Conservation (phyloP, 768 basidiomycete species). For the Amanita phalloides region DNA sequence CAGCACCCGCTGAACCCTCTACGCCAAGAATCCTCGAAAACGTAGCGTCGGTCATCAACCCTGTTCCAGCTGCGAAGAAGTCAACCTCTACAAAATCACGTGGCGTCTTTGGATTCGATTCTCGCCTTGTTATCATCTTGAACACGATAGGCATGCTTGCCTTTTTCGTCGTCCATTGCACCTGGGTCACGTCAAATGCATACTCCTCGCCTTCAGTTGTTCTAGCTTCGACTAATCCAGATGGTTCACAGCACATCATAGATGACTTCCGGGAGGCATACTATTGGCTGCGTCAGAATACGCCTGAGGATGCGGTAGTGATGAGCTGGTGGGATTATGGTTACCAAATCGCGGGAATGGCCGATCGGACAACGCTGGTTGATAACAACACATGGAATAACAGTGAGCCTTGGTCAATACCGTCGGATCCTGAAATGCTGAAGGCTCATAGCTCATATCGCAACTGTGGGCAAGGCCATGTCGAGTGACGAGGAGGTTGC, state of each 20-base stretch:
- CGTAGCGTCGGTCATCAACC: slow-evolving; percentile 24
- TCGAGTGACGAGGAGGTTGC: slow-evolving; percentile 87
- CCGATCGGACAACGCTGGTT: slow-evolving; percentile 89
- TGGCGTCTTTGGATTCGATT: slow-evolving; percentile 82
- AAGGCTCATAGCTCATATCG: slow-evolving; percentile 73
- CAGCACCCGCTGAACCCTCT: slow-evolving; percentile 19
- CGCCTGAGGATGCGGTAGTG: slow-evolving; percentile 81
- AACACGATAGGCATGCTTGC: slow-evolving; percentile 70
- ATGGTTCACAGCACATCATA: slow-evolving; percentile 90
- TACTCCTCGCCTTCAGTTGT: slow-evolving; percentile 99
- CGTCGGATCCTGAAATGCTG: background rate
- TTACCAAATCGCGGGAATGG: slow-evolving; percentile 99
- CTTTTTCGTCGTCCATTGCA: slow-evolving; percentile 94
- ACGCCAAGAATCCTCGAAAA: slow-evolving; percentile 27
- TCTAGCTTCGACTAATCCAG: slow-evolving; percentile 63
- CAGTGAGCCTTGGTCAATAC: slow-evolving; percentile 42
- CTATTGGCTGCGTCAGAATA: slow-evolving; percentile 97
- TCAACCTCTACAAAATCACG: slow-evolving; percentile 20
- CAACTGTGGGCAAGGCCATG: slow-evolving; percentile 99
- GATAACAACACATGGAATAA: slow-evolving; percentile 99
- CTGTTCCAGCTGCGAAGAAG: slow-evolving; percentile 22
- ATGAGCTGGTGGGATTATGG: slow-evolving; percentile 99
- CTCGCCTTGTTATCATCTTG: slow-evolving; percentile 63
- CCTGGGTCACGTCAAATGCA: slow-evolving; percentile 88
- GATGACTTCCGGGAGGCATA: slow-evolving; percentile 99